Evolutionary conservation across 495 filamentous ascomycete species (phyloP).

Genomic region (Amniculicola lignicola): DNA sequence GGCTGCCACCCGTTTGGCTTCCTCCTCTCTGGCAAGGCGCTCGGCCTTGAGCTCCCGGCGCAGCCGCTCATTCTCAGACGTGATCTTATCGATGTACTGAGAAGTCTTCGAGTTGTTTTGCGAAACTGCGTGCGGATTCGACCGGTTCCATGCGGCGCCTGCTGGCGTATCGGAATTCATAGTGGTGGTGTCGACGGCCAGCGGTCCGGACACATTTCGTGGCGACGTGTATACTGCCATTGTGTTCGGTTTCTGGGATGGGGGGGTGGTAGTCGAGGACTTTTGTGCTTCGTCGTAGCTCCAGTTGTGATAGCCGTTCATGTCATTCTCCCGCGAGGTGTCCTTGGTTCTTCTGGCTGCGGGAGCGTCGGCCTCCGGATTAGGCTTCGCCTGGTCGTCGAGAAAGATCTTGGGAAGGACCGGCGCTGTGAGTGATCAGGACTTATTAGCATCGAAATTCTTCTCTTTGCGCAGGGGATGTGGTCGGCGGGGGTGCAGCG

Average conservation of each 20-base stretch:
- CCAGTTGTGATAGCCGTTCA: constrained; percentile 14
- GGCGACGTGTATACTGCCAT: constrained; percentile 15
- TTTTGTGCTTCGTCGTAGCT: constrained; percentile 1
- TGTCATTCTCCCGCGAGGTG: constrained; percentile 7
- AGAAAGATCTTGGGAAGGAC: background rate
- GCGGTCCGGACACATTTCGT: constrained; percentile 28
- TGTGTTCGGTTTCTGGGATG: background rate
- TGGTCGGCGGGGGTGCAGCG: background rate
- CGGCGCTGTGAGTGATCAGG: background rate
- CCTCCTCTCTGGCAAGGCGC: constrained; percentile 24
- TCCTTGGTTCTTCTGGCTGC: background rate
- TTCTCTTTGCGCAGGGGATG: background rate
- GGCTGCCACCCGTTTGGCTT: constrained; percentile 13
- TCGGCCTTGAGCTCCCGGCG: constrained; percentile 26
- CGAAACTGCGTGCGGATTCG: constrained; percentile 22
- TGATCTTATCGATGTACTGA: constrained; percentile 32
- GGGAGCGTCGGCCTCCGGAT: background rate
- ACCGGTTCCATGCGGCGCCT: constrained; percentile 13
- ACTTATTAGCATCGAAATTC: constrained; percentile 1
- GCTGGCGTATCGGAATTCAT: background rate
- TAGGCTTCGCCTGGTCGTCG: background rate
- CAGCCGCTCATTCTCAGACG: constrained; percentile 29
- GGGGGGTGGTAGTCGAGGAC: background rate
- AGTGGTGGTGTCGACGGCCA: constrained; percentile 14
- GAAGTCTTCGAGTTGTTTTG: constrained; percentile 29